These are phyloP conservation scores for Solanum okadae DNA, from an alignment of 257 asterid genomes.

Conservation along the genomic window DNA sequence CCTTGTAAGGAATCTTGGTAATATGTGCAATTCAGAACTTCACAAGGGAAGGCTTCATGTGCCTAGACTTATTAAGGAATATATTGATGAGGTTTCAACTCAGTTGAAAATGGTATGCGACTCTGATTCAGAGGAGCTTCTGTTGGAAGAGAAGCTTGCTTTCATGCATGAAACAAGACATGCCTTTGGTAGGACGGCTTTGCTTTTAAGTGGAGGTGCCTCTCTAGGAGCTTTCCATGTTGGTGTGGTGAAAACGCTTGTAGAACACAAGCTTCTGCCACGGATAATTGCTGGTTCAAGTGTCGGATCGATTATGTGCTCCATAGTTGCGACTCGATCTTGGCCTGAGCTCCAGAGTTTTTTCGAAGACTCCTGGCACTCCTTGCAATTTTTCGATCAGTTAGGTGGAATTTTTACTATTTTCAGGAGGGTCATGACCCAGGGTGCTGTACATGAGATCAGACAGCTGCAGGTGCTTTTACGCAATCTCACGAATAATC, in stretches of 20 bases:
- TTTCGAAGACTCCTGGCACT: slow-evolving; percentile 78
- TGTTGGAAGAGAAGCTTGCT: slow-evolving; percentile 79
- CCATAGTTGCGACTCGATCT: slow-evolving; percentile 66
- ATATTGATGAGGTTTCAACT: slow-evolving; percentile 67
- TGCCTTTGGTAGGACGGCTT: slow-evolving; percentile 79
- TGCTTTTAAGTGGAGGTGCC: slow-evolving; percentile 80
- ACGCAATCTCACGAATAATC: slow-evolving; percentile 59
- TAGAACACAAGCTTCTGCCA: slow-evolving; percentile 70
- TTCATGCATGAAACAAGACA: slow-evolving; percentile 84
- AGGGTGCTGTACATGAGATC: slow-evolving; percentile 75
- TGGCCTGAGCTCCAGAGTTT: slow-evolving; percentile 90
- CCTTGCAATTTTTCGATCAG: slow-evolving; percentile 65
- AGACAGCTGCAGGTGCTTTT: slow-evolving; percentile 62
- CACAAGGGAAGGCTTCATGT: slow-evolving; percentile 73
- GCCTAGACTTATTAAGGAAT: slow-evolving; percentile 71
- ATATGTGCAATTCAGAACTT: slow-evolving; percentile 80
- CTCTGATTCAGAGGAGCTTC: slow-evolving; percentile 72
- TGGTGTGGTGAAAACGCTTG: slow-evolving; percentile 76
- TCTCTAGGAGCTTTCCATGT: slow-evolving; percentile 78
- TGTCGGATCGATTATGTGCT: slow-evolving; percentile 76
- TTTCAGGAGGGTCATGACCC: slow-evolving; percentile 61
- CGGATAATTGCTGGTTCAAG: slow-evolving; percentile 81
- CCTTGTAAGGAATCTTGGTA: slow-evolving; percentile 63
- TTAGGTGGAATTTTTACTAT: slow-evolving; percentile 68
- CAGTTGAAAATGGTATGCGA: slow-evolving; percentile 73